These are phyloP conservation scores for Curvularia sp. DNA, from an alignment of 2,329 filamentous ascomycete species.

Conservation along the genomic window DNA sequence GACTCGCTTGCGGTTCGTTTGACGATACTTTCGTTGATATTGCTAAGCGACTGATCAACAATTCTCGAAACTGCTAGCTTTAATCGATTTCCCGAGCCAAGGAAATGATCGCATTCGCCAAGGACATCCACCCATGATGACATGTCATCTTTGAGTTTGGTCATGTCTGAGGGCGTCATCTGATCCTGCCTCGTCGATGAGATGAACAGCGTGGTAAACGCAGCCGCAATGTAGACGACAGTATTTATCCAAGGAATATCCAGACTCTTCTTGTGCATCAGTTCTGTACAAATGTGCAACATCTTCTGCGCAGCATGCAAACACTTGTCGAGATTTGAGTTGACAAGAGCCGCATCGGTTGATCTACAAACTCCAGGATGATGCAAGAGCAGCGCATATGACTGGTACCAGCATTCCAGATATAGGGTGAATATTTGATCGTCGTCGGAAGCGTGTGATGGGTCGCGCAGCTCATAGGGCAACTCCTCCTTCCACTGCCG, in stretches of 20 bases:
- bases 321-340: slow-evolving; percentile 63
- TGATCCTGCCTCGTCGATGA: slow-evolving; percentile 71
- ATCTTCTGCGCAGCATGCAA: slow-evolving; percentile 71
- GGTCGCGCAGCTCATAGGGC: slow-evolving; percentile 66
- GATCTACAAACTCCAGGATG: slow-evolving; percentile 62
- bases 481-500: slow-evolving; percentile 69
- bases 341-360: slow-evolving; percentile 66
- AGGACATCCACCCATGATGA: slow-evolving; percentile 72
- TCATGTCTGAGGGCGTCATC: slow-evolving; percentile 65
- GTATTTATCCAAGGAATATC: slow-evolving; percentile 82
- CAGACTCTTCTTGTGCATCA: slow-evolving; percentile 70
- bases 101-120: slow-evolving; percentile 68
- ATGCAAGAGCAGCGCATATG: slow-evolving; percentile 60
- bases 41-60: slow-evolving; percentile 57
- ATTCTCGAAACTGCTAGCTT: slow-evolving; percentile 59
- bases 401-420: slow-evolving; percentile 58
- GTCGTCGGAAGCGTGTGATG: slow-evolving; percentile 54
- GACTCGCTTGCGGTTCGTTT: slow-evolving; percentile 56
- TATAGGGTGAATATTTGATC: slow-evolving; percentile 59
- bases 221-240: slow-evolving; percentile 74
- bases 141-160: slow-evolving; percentile 71
- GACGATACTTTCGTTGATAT: slow-evolving; percentile 56
- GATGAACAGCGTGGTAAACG: slow-evolving; percentile 75
- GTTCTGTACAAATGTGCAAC: slow-evolving; percentile 64
- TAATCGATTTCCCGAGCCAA: slow-evolving; percentile 60